phyloP scores from a whole-genome alignment of 768 basidiomycete species.

The Collybia sp. region DNA sequence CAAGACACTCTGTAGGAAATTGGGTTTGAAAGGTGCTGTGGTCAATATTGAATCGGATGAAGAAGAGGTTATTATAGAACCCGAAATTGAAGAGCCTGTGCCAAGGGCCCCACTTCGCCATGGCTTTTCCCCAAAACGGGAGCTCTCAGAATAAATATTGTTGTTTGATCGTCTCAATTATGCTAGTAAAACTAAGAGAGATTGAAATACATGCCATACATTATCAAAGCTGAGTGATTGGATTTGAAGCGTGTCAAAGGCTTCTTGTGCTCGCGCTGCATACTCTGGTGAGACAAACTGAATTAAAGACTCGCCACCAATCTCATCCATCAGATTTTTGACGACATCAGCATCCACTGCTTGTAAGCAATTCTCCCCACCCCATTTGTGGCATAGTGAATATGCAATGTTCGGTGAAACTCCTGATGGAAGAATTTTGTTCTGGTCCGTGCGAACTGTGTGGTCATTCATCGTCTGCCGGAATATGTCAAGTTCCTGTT shows the following conservation, averaged over 20 bases:
- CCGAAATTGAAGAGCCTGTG: not conserved
- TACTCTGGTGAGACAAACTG: conserved; percentile 5
- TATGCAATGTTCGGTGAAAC: conserved; percentile 1
- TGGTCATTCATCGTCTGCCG: conserved; percentile 11
- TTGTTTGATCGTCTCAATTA: conserved; percentile 13
- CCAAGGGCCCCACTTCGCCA: not conserved
- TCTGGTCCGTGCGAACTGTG: not conserved
- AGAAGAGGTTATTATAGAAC: too few relatives aligned
- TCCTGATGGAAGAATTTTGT: conserved; percentile 2
- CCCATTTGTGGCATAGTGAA: conserved; percentile 2
- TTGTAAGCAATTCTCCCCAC: not conserved
- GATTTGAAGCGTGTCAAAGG: conserved; percentile 5
- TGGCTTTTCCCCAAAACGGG: not conserved
- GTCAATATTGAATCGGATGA: too few relatives aligned
- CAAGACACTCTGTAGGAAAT: conserved; percentile 6
- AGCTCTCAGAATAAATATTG: conserved; percentile 2
- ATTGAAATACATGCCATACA: conserved; percentile 11
- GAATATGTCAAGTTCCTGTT: conserved; percentile 8
- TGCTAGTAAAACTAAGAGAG: conserved; percentile 14
- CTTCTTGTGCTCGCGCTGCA: conserved; percentile 5
- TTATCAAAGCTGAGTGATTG: conserved; percentile 8
- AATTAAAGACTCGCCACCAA: conserved; percentile 7
- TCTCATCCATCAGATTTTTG: not conserved
- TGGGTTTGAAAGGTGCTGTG: too few relatives aligned
- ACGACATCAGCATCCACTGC: not conserved